Evolutionary conservation across 169 alveolate genomes (phyloP), one percentile per base, ranked within the genome.

Genomic region (Plasmodium inui): DNA sequence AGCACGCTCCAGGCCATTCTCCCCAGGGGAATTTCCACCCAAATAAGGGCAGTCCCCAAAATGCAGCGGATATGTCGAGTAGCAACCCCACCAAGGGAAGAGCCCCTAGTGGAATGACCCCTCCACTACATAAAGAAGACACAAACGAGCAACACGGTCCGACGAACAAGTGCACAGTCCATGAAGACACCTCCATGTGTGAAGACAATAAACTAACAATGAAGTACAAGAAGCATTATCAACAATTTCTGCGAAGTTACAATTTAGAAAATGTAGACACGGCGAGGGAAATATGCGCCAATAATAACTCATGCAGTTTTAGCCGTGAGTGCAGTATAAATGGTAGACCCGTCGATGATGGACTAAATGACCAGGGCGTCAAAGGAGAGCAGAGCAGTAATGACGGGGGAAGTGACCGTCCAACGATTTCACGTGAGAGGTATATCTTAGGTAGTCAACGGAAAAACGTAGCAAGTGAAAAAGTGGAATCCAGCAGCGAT

Each of bases 191-290:
- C 37, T 34, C 37, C 81, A 46, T 55, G 44, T 50, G 81, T 74
- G 72, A 39, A 32, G 72, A 86, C 53, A 76, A 9, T 34, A 76
- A 76, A 34, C 7, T 74, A 1, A 74, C 72, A 0, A 73, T 74
- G 85, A 17, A 50, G 37, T 74, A 78, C 7, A 50, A 81, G 30
- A 86, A 73, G 46, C 71, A 86, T 86, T 76, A 86, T 50, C 81
- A 44, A 17, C 86, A 50, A 0, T 74, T 86, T 74, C 55, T 86
- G 41, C 61, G 71, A 41, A 32, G 39, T 6, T 76, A 86, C 37
- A 78, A 86, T 50, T 74, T 86, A n/a, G 50, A 37, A 74, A 44
- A 86, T 74, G 67, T 50, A 12, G 80, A 86, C 1, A 76, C 46
- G 5, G 44, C 55, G 0, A 74, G 44, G 28, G 53, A 19, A n/a